Evolutionary conservation across 2,329 filamentous ascomycete species (phyloP).

Genomic region (Exophiala dermatitidis): DNA sequence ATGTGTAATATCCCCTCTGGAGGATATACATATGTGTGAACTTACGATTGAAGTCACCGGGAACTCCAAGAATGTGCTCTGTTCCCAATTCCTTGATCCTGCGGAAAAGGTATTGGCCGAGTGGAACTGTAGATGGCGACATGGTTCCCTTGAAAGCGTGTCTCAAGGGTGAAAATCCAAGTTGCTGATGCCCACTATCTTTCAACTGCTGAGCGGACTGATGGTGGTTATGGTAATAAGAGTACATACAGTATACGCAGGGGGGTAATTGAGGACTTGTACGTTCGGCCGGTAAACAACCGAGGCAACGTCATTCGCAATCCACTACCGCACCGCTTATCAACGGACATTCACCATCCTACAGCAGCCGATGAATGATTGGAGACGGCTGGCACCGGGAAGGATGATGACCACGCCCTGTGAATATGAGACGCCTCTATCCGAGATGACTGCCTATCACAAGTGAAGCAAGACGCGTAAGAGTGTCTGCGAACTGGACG

Average conservation of each 20-base stretch:
- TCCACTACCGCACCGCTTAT: not conserved
- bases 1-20: too few species aligned
- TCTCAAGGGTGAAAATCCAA: not conserved
- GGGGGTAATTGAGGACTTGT: not conserved
- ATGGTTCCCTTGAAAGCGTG: conserved; percentile 5
- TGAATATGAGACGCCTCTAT: too few species aligned
- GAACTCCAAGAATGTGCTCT: conserved; percentile 45
- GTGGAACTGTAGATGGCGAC: conserved; percentile 10
- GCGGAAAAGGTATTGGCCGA: conserved; percentile 44
- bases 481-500: too few species aligned
- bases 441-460: too few species aligned
- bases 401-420: too few species aligned
- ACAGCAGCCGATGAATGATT: not conserved
- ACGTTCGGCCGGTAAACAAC: not conserved
- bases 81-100: conserved; percentile 44
- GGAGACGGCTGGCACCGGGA: too few species aligned
- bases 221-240: too few species aligned
- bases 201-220: too few species aligned
- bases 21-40: not conserved
- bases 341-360: not conserved
- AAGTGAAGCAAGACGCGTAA: too few species aligned
- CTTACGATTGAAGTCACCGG: conserved; percentile 37
- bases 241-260: too few species aligned
- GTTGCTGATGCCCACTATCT: not conserved
- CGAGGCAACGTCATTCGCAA: not conserved